Percentiles rank a stretch among this genome's conserved stretches.
phyloP scores from a whole-genome alignment of 1,139 yeast species.

The Suhomyces bribrorum region DNA sequence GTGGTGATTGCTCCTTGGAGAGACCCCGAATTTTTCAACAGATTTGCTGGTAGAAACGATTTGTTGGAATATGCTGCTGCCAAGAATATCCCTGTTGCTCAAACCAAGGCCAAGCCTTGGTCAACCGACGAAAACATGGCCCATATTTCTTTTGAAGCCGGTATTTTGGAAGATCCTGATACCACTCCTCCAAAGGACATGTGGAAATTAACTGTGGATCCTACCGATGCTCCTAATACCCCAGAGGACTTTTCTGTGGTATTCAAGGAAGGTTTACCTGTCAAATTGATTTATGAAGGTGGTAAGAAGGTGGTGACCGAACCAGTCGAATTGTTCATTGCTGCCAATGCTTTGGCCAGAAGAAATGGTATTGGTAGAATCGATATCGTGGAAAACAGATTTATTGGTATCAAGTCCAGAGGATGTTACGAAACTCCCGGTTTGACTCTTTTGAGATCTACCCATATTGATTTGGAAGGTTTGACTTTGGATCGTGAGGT shows the following conservation, averaged over 20 bases:
- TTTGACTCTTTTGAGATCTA: conserved; percentile 85
- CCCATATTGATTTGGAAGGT: conserved; percentile 97
- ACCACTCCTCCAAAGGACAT: conserved; percentile 98
- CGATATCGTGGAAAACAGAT: conserved; percentile 98
- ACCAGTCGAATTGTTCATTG: conserved; percentile 88
- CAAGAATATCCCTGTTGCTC: conserved; percentile 91
- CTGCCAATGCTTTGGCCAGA: conserved; percentile 94
- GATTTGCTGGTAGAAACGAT: conserved; percentile 98
- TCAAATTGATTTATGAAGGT: conserved; percentile 69
- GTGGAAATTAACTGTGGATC: conserved; percentile 99
- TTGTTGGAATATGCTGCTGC: conserved; percentile 88
- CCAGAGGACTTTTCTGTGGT: conserved; percentile 88
- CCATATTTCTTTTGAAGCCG: conserved; percentile 98
- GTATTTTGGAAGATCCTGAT: conserved; percentile 97
- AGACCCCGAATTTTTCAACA: conserved; percentile 88
- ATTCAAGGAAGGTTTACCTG: conserved; percentile 86
- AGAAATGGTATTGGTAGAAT: conserved; percentile 99
- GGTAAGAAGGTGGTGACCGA: conserved; percentile 66
- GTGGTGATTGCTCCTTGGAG: conserved; percentile 99
- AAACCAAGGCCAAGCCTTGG: conserved; percentile 99
- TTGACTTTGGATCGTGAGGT: conserved; percentile 96
- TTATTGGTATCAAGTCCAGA: conserved; percentile 97
- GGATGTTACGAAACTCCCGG: conserved; percentile 99
- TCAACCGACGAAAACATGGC: conserved; percentile 99
- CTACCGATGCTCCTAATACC: conserved; percentile 87